Evolutionary conservation across 352 stramenopile species (phyloP).

Genomic region (Phytopythium mirpurense): DNA sequence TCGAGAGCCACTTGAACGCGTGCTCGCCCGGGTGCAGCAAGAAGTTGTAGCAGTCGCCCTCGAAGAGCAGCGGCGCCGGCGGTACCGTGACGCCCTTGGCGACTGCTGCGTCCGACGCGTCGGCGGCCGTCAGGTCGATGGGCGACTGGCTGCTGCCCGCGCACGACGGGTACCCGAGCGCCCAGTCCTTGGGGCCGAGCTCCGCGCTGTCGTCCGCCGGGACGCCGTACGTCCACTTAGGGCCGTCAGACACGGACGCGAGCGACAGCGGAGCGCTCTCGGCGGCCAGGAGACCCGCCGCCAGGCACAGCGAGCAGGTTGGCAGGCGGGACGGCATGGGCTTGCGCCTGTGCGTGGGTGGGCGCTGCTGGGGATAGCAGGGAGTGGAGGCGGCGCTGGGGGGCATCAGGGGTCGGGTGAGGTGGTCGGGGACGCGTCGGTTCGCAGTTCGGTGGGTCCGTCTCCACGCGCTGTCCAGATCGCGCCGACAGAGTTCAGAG

Average conservation of each 20-base stretch:
- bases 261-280: background rate
- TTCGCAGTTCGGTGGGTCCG: too few species aligned
- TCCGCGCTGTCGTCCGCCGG: constrained; percentile 14
- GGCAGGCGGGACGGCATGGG: too few species aligned
- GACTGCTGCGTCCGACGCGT: constrained; percentile 13
- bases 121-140: constrained; percentile 18
- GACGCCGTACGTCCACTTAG: constrained; percentile 3
- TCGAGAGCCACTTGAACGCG: background rate
- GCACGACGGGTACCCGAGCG: constrained; percentile 9
- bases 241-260: background rate
- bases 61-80: background rate
- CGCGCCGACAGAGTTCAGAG: too few species aligned
- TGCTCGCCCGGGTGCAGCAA: constrained; percentile 1
- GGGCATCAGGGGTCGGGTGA: too few species aligned
- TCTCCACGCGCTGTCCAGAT: too few species aligned
- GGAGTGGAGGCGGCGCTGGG: too few species aligned
- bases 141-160: constrained; percentile 21
- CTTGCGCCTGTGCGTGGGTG: too few species aligned
- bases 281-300: background rate
- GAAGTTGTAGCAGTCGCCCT: constrained; percentile 1
- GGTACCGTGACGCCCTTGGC: constrained; percentile 6
- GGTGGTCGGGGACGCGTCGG: too few species aligned
- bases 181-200: constrained; percentile 19
- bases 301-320: background rate
- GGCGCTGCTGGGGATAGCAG: too few species aligned